These are phyloP conservation scores for Amanita jacksonii DNA, from an alignment of 768 basidiomycete species.

Conservation along the genomic window DNA sequence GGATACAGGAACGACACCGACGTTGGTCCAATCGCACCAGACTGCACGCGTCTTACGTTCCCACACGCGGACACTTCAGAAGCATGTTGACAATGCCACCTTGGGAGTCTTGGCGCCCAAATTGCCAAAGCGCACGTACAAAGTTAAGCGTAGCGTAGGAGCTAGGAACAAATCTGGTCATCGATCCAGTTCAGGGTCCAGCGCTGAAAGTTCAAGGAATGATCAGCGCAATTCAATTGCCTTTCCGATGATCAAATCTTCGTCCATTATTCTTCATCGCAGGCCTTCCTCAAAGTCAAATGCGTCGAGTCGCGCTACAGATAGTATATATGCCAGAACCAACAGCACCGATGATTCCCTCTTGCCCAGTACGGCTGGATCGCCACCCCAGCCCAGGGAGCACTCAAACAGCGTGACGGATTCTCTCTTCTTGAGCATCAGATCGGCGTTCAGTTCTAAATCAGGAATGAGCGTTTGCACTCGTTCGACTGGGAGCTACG, in stretches of 20 bases:
- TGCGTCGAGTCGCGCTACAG: background rate
- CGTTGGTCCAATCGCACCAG: no score
- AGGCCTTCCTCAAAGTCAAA: background rate
- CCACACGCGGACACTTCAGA: background rate
- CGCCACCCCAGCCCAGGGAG: no score
- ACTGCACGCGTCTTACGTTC: slow-evolving; percentile 4
- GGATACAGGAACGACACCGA: no score
- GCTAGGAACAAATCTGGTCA: background rate
- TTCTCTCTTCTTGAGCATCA: slow-evolving; percentile 1
- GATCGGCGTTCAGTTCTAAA: slow-evolving; percentile 1
- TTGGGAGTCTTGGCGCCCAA: background rate
- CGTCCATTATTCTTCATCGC: background rate
- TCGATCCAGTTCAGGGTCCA: background rate
- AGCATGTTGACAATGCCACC: background rate
- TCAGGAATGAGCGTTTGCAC: slow-evolving; percentile 6
- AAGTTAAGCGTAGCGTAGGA: background rate
- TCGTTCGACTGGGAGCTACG: background rate
- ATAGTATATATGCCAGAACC: background rate
- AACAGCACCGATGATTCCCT: background rate
- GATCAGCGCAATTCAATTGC: background rate
- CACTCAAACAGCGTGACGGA: background rate
- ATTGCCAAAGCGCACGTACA: background rate
- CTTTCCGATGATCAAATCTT: background rate
- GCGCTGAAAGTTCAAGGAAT: background rate
- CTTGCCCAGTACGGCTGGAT: no score